phyloP scores from a whole-genome alignment of 495 filamentous ascomycete genomes.

The Peziza echinospora region DNA sequence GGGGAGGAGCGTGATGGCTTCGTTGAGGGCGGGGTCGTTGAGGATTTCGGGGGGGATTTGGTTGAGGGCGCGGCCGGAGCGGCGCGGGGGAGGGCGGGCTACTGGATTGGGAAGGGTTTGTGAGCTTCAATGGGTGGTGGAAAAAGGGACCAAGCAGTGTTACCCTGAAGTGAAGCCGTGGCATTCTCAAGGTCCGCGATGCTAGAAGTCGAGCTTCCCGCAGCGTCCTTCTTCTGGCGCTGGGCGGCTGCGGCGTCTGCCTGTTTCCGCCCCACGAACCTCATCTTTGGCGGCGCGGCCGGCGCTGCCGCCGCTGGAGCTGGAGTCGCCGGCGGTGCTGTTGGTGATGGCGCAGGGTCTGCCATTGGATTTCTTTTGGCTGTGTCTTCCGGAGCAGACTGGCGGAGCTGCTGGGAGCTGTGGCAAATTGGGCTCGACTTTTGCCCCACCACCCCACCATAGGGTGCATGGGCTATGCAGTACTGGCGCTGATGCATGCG shows the following conservation, averaged over 20 bases:
- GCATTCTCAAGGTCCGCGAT: not conserved
- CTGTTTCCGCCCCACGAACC: too few relatives aligned
- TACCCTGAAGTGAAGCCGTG: not conserved
- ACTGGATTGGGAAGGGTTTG: constrained; percentile 6
- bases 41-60: constrained; percentile 76
- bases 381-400: too few relatives aligned
- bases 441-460: too few relatives aligned
- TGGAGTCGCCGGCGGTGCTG: too few relatives aligned
- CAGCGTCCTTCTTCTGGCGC: constrained; percentile 9
- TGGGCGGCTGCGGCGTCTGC: constrained; percentile 34
- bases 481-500: too few relatives aligned
- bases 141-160: not conserved
- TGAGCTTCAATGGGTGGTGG: not conserved
- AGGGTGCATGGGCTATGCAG: too few relatives aligned
- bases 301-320: too few relatives aligned
- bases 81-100: constrained; percentile 34
- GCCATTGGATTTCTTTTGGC: too few relatives aligned
- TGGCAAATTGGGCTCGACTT: too few relatives aligned
- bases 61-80: constrained; percentile 57
- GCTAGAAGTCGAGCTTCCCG: not conserved
- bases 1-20: constrained; percentile 68
- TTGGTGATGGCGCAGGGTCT: too few relatives aligned
- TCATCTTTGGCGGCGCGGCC: too few relatives aligned
- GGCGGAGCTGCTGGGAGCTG: too few relatives aligned
- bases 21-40: constrained; percentile 68